phyloP scores from a whole-genome alignment of 2,329 filamentous ascomycete species.

The Tolypocladium paradoxum region DNA sequence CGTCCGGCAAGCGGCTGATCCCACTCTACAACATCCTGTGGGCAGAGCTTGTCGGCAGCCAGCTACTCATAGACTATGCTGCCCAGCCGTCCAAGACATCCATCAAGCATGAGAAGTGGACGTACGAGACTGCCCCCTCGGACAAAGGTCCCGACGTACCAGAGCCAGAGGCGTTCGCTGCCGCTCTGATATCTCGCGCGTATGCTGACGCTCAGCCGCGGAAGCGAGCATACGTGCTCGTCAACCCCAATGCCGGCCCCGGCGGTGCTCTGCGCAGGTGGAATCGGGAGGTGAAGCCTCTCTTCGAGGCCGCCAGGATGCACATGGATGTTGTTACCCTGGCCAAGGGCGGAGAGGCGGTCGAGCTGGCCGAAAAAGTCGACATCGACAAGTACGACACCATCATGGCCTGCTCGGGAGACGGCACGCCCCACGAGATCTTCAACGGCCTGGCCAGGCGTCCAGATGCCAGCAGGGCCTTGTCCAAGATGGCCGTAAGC shows the following conservation, averaged over 20 bases:
- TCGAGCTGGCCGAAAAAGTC: slow-evolving; percentile 62
- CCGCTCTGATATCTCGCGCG: slow-evolving; percentile 53
- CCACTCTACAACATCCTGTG: slow-evolving; percentile 79
- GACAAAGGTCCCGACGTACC: slow-evolving; percentile 15
- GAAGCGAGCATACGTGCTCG: slow-evolving; percentile 75
- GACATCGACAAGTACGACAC: slow-evolving; percentile 77
- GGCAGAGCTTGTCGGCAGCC: slow-evolving; percentile 52
- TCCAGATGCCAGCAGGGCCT: slow-evolving; percentile 60
- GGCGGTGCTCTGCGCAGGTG: slow-evolving; percentile 66
- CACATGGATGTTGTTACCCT: slow-evolving; percentile 64
- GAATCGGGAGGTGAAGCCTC: slow-evolving; percentile 62
- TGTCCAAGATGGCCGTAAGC: slow-evolving; percentile 68
- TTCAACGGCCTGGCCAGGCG: slow-evolving; percentile 85
- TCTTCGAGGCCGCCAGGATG: slow-evolving; percentile 75
- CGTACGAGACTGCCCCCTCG: slow-evolving; percentile 30
- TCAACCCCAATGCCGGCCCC: slow-evolving; percentile 86
- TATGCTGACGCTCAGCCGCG: slow-evolving; percentile 58
- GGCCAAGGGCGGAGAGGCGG: slow-evolving; percentile 62
- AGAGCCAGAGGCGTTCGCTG: slow-evolving; percentile 50
- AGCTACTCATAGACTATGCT: slow-evolving; percentile 65
- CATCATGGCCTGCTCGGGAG: slow-evolving; percentile 80
- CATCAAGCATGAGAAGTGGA: slow-evolving; percentile 50
- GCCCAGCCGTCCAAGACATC: slow-evolving; percentile 44
- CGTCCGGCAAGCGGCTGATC: slow-evolving; percentile 32
- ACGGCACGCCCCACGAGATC: slow-evolving; percentile 84